Conservation (phyloP, 352 stramenopile genomes). For the Globisporangium parvum region DNA sequence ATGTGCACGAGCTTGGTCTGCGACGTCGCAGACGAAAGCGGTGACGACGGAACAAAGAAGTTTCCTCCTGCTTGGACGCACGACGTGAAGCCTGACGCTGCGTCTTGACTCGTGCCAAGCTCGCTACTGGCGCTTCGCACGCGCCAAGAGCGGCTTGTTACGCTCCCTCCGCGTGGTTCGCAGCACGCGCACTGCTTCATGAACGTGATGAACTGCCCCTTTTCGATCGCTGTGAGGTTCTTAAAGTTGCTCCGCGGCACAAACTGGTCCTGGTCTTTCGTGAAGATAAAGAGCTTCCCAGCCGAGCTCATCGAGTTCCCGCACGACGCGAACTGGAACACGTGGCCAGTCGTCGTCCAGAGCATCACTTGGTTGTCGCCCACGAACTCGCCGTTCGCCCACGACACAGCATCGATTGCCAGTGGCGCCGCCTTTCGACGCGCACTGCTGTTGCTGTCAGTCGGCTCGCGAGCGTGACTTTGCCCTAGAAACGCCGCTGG, state of each 20-base stretch:
- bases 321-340: constrained; percentile 51
- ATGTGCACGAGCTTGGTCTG: constrained; percentile 41
- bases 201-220: constrained; percentile 41
- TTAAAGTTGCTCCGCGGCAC: constrained; percentile 75
- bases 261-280: constrained; percentile 75
- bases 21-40: constrained; percentile 3
- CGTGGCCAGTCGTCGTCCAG: constrained; percentile 62
- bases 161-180: background rate
- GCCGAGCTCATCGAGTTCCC: constrained; percentile 16
- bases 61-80: constrained; percentile 28
- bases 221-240: constrained; percentile 39
- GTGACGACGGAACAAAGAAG: constrained; percentile 11
- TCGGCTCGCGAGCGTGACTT: background rate
- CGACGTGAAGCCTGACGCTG: constrained; percentile 36
- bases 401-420: constrained; percentile 20
- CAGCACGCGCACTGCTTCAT: constrained; percentile 61
- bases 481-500: constrained; percentile 22
- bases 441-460: background rate
- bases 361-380: constrained; percentile 52
- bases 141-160: background rate
- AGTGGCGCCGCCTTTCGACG: background rate
- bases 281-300: constrained; percentile 79
- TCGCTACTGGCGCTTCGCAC: background rate
- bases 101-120: background rate
- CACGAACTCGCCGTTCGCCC: constrained; percentile 66